Conservation (phyloP, 169 alveolate genomes). For the Cryptosporidium xiaoi region DNA sequence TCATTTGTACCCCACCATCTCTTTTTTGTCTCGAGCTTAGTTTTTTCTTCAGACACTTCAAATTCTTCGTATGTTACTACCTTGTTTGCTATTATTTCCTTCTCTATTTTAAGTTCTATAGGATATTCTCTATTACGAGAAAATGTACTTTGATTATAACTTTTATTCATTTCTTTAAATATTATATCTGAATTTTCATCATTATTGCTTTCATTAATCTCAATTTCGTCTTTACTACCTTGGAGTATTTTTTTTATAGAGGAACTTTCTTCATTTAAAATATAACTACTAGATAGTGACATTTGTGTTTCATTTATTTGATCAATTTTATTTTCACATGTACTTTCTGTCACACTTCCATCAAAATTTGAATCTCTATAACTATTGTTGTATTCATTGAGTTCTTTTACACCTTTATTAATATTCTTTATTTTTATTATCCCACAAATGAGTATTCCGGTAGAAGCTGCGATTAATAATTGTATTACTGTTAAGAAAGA, state of each 20-base stretch:
- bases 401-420: neutral
- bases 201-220: neutral
- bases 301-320: slow-evolving; percentile 44
- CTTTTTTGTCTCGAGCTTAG: neutral
- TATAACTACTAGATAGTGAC: slow-evolving; percentile 40
- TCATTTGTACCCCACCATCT: slow-evolving; percentile 73
- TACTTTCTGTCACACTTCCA: slow-evolving; percentile 61
- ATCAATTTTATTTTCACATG: slow-evolving; percentile 54
- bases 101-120: neutral
- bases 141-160: slow-evolving; percentile 5
- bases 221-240: neutral
- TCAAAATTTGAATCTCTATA: slow-evolving; percentile 15
- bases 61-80: neutral
- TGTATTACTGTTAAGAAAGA: slow-evolving; percentile 60
- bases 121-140: slow-evolving; percentile 6
- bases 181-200: slow-evolving; percentile 31
- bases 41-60: neutral
- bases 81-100: neutral
- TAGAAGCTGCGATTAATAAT: slow-evolving; percentile 31
- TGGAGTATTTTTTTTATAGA: neutral
- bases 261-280: slow-evolving; percentile 6
- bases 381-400: neutral
- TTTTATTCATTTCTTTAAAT: slow-evolving; percentile 8
- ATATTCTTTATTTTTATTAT: slow-evolving; percentile 5
- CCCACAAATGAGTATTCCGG: slow-evolving; percentile 49